Evolutionary conservation across 371 early-diverging fungal genomes (phyloP).

Genomic region (Mucor indicus): DNA sequence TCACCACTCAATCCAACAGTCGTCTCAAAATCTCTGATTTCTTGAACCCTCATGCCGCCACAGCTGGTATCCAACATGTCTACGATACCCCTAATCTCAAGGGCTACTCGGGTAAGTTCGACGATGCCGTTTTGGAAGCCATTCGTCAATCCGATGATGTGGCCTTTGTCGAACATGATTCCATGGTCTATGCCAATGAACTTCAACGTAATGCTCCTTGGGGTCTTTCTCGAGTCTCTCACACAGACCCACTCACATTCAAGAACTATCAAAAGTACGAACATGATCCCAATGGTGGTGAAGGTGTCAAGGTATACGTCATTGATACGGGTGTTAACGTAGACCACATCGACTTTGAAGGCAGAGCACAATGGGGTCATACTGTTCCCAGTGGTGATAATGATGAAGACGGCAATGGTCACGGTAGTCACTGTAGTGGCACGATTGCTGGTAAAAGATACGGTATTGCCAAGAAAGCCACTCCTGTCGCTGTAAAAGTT

Average conservation of each 20-base stretch:
- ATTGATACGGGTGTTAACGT: constrained; percentile 64
- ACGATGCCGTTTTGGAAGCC: constrained; percentile 60
- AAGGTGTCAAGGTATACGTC: constrained; percentile 48
- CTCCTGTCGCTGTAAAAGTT: constrained; percentile 93
- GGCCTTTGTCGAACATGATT: constrained; percentile 87
- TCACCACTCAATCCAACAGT: constrained; percentile 5
- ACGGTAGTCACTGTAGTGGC: constrained; percentile 87
- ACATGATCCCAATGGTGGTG: constrained; percentile 74
- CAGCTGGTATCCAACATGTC: constrained; percentile 64
- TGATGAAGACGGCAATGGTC: constrained; percentile 68
- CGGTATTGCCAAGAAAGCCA: constrained; percentile 92
- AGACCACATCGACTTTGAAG: constrained; percentile 63
- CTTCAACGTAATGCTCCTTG: constrained; percentile 81
- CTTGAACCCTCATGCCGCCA: constrained; percentile 24
- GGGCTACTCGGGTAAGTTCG: constrained; percentile 83
- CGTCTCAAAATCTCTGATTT: constrained; percentile 4
- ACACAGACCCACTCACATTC: constrained; percentile 62
- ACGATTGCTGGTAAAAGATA: constrained; percentile 86
- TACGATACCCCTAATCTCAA: constrained; percentile 70
- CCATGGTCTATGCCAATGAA: constrained; percentile 70
- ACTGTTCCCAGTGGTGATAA: constrained; percentile 46
- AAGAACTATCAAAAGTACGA: constrained; percentile 73
- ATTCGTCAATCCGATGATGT: constrained; percentile 63
- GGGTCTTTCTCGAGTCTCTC: constrained; percentile 89
- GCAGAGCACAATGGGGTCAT: constrained; percentile 60